Evolutionary conservation across 345 rosid genomes (phyloP), one percentile per base, ranked within the genome.

Genomic region (Raphanus raphanistrum): DNA sequence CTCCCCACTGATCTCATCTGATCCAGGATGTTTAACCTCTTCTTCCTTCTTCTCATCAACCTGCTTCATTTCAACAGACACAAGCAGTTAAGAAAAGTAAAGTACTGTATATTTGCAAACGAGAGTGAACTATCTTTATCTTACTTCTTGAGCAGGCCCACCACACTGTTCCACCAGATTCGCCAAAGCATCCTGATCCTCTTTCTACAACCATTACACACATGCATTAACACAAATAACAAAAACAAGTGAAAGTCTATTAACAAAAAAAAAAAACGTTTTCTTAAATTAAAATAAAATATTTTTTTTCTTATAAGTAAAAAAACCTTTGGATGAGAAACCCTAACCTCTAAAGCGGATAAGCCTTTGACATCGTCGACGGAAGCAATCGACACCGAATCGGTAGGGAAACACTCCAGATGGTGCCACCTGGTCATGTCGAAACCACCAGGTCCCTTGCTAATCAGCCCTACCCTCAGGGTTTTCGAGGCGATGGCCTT

Each of bases 381-480:
- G 10, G 90, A 86, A 55, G 75, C 77, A 64, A 85, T 68, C 11
- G 77, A 31, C 60, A 76, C 83, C 0, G 90, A 69, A 52, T 48
- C 36, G 13, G 83, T 38, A 29, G 87, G 84, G 32, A 88, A 86
- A 88, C 98, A 93, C 50, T 78, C 78, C 57, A 87, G 26, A 82
- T 93, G 98, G 68, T 89, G 87, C 98, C 98, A 94, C 54, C 86
- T 90, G 71, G 94, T 83, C 82, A 85, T 71, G 60, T 94, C 97
- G 67, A 83, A 76, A 17, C 96, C 94, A 8, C 90, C 88, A 8
- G 88, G 74, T 81, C 90, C 97, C 33, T 88, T 84, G 68, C 80
- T 67, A 67, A 89, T 76, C 32, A 83, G 72, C 36, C 98, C 97
- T 68, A 91, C 57, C 68, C 97, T 85, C 26, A 87, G 81, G 27